phyloP scores from a whole-genome alignment of 78 protist species.

The Guillardia theta region DNA sequence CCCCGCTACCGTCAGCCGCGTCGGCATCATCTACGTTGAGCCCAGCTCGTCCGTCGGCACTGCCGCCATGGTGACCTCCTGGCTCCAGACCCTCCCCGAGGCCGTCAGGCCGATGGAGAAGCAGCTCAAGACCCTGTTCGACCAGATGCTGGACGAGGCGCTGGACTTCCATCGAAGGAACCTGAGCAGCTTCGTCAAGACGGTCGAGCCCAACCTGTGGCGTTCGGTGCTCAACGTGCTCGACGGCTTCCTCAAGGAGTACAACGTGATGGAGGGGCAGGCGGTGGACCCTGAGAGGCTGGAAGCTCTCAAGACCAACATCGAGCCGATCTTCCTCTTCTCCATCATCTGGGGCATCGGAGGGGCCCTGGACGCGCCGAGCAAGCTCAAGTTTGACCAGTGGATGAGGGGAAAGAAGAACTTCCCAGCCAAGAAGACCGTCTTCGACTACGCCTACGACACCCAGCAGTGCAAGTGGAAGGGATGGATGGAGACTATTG shows the following conservation, averaged over 20 bases:
- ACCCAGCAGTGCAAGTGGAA: neutral
- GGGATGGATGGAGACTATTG: conserved; percentile 67
- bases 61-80: conserved; percentile 51
- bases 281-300: neutral
- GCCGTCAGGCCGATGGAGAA: neutral
- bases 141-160: conserved; percentile 23
- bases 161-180: conserved; percentile 19
- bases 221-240: neutral
- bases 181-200: neutral
- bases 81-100: conserved; percentile 51
- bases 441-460: conserved; percentile 33
- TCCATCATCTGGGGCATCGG: conserved; percentile 80
- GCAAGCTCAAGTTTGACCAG: conserved; percentile 52
- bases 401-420: neutral
- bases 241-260: neutral
- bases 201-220: conserved; percentile 12
- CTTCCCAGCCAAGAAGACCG: neutral
- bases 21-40: conserved; percentile 87
- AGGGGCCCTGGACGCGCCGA: conserved; percentile 44
- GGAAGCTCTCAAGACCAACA: neutral
- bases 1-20: conserved; percentile 86
- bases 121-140: conserved; percentile 8
- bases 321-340: conserved; percentile 58
- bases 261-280: neutral
- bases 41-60: conserved; percentile 70